Conservation (phyloP, 2,329 filamentous ascomycete genomes). For the Verticillium albo-atrum region DNA sequence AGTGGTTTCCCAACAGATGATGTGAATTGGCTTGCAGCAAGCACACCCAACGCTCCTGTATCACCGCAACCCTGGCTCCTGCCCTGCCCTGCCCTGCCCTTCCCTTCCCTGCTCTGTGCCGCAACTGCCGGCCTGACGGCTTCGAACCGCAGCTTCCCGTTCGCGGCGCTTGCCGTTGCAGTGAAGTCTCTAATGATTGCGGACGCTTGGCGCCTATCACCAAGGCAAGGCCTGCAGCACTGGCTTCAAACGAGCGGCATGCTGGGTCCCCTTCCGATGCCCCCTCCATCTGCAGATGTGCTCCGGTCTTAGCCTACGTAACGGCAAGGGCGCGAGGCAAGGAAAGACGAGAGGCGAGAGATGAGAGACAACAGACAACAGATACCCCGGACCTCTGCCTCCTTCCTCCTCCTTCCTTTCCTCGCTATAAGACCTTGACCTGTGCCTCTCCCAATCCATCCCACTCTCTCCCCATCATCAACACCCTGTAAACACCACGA, state of each 20-base stretch:
- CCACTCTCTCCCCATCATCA: not conserved
- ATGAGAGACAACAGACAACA: too few relatives aligned
- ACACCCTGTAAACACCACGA: not conserved
- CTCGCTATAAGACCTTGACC: not conserved
- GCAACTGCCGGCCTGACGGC: not conserved
- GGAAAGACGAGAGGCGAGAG: not conserved
- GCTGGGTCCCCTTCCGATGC: not conserved
- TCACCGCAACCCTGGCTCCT: not conserved
- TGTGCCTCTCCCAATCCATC: not conserved
- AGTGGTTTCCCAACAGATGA: not conserved
- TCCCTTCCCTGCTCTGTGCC: not conserved
- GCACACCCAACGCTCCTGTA: not conserved
- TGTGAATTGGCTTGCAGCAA: not conserved
- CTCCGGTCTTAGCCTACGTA: not conserved
- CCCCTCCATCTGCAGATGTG: not conserved
- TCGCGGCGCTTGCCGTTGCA: not conserved
- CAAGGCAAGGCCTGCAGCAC: not conserved
- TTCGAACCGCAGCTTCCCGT: not conserved
- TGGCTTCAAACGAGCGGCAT: not conserved
- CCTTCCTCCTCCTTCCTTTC: not conserved
- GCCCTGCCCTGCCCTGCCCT: not conserved
- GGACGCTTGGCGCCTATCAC: not conserved
- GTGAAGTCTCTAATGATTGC: too few relatives aligned
- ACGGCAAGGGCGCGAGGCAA: not conserved
- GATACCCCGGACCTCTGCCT: not conserved